Base-by-base conservation (phyloP, 257 asterid species). In the Agastache rugosa region DNA sequence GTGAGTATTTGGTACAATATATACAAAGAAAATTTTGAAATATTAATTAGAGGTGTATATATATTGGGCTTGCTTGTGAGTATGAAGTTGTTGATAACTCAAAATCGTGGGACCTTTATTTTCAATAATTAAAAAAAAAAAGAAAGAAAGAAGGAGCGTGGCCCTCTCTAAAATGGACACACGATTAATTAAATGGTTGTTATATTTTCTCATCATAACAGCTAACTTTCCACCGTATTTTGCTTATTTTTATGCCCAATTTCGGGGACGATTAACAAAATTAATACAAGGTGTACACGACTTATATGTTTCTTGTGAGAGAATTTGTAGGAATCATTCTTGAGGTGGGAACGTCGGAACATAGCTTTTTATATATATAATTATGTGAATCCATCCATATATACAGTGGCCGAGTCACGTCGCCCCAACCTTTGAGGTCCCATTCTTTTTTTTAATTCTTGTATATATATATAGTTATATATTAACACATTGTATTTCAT, bases 31-130 rank as follows among this genome's bases (percentile, higher is more conserved):
- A 27, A 0, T 1, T 12, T 12, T 27, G 65, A 59, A 59, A 27
- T 12, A 5, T 59, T 8, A 8, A 39, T 39, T 35, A 62, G 2
- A 19, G 14, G 39, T 37, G 8, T 37, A 1, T 4, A 17, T 41
- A 39, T 10, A 59, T 72, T 45, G 5, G 35, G 34, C 5, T 12
- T 66, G 73, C 73, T 67, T 78, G 41, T 78, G 72, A 37, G 31
- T 39, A 27, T 50, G 16, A 51, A 50, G 17, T 2, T 60, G 72
- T 73, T 68, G 72, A 29, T 29, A 67, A 20, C 76, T 68, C 78
- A 63, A 69, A 68, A 53, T 74, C 76, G 63, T 74, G 86, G 87
- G 85, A 70, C 83, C 84, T 79, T 83, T 35, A 6, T 65, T 39
- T 75, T 50, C 65, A 45, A 69, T 35, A 35, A 31, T 55, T 63